These are phyloP conservation scores for Hypoxylon sp. DNA, from an alignment of 2,329 filamentous ascomycete genomes.

Conservation along the genomic window DNA sequence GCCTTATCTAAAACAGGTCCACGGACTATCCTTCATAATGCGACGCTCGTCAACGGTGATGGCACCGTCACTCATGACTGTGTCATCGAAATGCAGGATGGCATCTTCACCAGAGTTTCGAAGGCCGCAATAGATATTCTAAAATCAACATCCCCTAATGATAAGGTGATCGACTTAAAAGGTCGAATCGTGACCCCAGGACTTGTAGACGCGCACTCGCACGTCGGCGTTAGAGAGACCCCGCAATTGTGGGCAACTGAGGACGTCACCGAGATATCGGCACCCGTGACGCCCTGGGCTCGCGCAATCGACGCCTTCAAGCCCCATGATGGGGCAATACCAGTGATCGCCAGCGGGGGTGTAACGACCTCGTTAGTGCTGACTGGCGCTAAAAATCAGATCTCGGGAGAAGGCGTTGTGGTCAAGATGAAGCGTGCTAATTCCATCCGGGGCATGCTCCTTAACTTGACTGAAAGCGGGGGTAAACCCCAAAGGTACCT, in stretches of 20 bases:
- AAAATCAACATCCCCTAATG: conserved; percentile 11
- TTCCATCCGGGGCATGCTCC: conserved; percentile 36
- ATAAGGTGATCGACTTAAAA: conserved; percentile 34
- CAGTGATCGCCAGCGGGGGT: conserved; percentile 47
- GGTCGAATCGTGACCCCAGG: conserved; percentile 46
- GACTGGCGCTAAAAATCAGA: conserved; percentile 45
- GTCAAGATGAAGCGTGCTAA: conserved; percentile 45
- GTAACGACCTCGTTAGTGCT: conserved; percentile 45
- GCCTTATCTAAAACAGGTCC: conserved; percentile 9
- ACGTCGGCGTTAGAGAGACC: conserved; percentile 39
- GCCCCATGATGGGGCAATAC: conserved; percentile 44
- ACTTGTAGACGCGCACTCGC: conserved; percentile 46
- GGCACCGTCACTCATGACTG: conserved; percentile 40
- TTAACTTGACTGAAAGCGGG: conserved; percentile 30
- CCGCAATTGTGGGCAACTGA: conserved; percentile 43
- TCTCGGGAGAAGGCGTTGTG: conserved; percentile 45
- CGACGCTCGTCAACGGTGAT: conserved; percentile 50
- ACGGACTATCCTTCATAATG: conserved; percentile 47
- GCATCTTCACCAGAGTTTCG: conserved; percentile 43
- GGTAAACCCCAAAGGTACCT: conserved; percentile 42
- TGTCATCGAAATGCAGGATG: conserved; percentile 46
- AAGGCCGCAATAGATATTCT: not conserved
- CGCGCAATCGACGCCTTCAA: conserved; percentile 46
- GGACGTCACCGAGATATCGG: conserved; percentile 44
- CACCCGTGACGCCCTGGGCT: conserved; percentile 43